Evolutionary conservation across 1,139 yeast genomes (phyloP).

Genomic region (Groenewaldozyma auringiensis): DNA sequence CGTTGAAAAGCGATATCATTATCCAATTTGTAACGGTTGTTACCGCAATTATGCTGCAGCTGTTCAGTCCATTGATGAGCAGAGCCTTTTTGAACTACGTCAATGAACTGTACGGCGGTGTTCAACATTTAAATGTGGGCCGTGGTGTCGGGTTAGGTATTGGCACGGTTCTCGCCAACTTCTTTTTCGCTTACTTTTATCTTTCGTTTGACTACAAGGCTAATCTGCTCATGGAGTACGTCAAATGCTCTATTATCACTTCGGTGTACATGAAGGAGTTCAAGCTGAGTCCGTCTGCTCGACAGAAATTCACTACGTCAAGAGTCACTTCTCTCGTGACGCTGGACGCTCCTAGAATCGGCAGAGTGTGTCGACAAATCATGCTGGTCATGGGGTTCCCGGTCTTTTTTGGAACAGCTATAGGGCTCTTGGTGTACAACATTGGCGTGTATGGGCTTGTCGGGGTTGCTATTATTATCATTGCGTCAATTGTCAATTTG

Average conservation of each 20-base stretch:
- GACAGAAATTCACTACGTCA: constrained; percentile 10
- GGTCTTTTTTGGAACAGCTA: constrained; percentile 45
- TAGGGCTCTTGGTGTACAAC: constrained; percentile 52
- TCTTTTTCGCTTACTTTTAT: constrained; percentile 6
- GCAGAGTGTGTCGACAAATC: constrained; percentile 9
- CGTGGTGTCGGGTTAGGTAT: constrained; percentile 13
- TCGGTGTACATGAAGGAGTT: constrained; percentile 11
- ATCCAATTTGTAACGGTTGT: constrained; percentile 3
- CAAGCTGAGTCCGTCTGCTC: constrained; percentile 10
- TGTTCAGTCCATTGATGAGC: constrained; percentile 10
- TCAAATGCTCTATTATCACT: constrained; percentile 10
- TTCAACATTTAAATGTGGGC: constrained; percentile 7
- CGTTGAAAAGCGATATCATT: constrained; percentile 6
- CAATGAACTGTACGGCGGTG: constrained; percentile 8
- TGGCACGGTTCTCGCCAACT: constrained; percentile 8
- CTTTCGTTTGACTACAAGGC: constrained; percentile 9
- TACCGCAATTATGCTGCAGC: constrained; percentile 3
- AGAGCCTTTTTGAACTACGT: constrained; percentile 8
- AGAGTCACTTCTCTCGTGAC: constrained; percentile 12
- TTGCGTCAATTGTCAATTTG: constrained; percentile 23
- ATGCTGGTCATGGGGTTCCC: constrained; percentile 39
- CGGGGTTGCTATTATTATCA: constrained; percentile 40
- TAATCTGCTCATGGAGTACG: constrained; percentile 8
- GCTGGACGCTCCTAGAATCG: constrained; percentile 11
- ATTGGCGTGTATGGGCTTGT: constrained; percentile 59